Base-by-base conservation (phyloP, 495 filamentous ascomycete species). In the Durotheca rogersii region DNA sequence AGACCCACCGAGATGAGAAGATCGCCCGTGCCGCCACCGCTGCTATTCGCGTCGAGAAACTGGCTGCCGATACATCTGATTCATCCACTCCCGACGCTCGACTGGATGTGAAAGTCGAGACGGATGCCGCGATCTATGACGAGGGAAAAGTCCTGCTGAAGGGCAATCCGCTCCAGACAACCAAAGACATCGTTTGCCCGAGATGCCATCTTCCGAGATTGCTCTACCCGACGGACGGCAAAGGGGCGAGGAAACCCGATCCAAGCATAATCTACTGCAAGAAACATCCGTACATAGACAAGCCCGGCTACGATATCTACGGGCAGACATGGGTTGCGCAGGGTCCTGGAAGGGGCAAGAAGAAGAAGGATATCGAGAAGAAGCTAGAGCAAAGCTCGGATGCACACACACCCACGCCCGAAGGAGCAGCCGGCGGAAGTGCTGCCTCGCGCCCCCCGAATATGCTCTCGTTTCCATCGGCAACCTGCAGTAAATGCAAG, bases 291-390 rank as follows among this genome's bases (percentile, higher is more conserved):
- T 83, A 84, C 68, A 82, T 87, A 59, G 79, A 80, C 43, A 80
- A 83, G 60, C 80, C 83, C 1, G 86, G 86, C 41, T 84, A 83
- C 68, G 89, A 94, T 62, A 86, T 92, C 32, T 89, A 93, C 63
- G 88, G 87, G 40, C 89, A 90, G 61, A 83, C 83, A 7, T 93
- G 73, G 70, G 70, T 78, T 18, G 67, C 67, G 21, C 71, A 71
- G 6, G 76, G 76, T 1, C 76, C 77, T 1, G 77, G 76, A 2
- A 65, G 76, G 35, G 76, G 77, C 43, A 79, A 81, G 68, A 81
- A 81, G 65, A 80, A 81, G 69, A 80, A 79, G 65, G 76, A 80
- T 27, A 71, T 73, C 67, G 58, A 79, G 67, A 72, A 86, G 78
- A 70, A 83, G 72, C 57, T 68, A 21, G 73, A 75, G 47, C 66